Evolutionary conservation across 2,329 filamentous ascomycete species (phyloP), one percentile per base, ranked within the genome.

Genomic region (Nothopassalora personata): DNA sequence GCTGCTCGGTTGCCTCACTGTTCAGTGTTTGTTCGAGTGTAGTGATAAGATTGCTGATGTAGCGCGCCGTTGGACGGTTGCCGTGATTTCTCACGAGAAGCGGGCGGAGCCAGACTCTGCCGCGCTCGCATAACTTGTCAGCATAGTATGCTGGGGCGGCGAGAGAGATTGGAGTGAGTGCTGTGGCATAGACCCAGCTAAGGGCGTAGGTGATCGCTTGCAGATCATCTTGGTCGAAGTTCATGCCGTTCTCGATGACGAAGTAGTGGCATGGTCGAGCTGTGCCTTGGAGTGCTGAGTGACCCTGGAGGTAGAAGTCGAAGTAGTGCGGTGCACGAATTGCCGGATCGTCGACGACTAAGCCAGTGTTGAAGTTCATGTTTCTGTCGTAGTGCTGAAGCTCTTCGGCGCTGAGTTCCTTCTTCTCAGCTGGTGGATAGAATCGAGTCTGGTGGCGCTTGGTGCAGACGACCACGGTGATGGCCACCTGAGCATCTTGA

Each of bases 261-360:
- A 92, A 87, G 70, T 96, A 96, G 69, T 94, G 91, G 0, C 88
- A 88, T 0, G 90, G 88, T 0, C 88, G 83, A 0, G 90, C 89
- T 0, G 91, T 96, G 0, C 90, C 90, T 71, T 92, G 83, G 4
- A 94, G 10, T 19, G 48, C 36, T 8, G 30, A 5, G 31, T 65
- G 63, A 1, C 60, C 54, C 23, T 61, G 58, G 1, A 65, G 54
- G 51, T 43, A 63, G 54, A 65, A 65, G 49, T 65, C 60, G n/a
- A 47, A 54, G 34, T 18, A 48, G 33, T 45, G 34, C 5, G 57
- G 57, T 13, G 39, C 23, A 13, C 33, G 19, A 33, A 57, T 53
- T 2, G 15, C 5, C 10, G 15, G n/a, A 8, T 43, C 34, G 28
- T 64, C 63, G 5, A 64, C 56, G 1, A 64, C 58, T 23, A 57